Evolutionary conservation across 2,329 filamentous ascomycete genomes (phyloP), one percentile per base, ranked within the genome.

Genomic region (Hypoxylon sp.): DNA sequence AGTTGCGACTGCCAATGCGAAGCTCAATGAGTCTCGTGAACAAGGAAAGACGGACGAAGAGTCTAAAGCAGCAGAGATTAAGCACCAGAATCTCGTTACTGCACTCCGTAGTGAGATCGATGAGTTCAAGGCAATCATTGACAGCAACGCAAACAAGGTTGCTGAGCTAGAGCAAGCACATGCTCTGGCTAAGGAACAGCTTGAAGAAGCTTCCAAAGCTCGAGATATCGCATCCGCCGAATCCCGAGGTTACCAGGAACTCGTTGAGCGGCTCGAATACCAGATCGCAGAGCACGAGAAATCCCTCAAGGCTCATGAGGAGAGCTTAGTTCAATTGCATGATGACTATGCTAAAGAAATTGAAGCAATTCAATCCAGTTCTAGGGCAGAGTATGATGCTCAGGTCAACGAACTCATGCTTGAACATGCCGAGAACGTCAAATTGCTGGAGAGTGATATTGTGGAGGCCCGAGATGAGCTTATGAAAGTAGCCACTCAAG

Each of bases 51-150:
- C 79, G 13, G 81, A 80, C 6, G 80, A 82, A 1, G 79, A 87
- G 25, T 81, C 85, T 31, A 81, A 79, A 61, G 86, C 89, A 66
- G 82, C 79, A 2, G 81, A 86, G 37, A 79, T 80, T 44, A 85
- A 87, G 76, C 89, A 93, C 68, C 82, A 90, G 64, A 84, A 87
- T 37, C 81, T 90, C 53, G 82, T 92, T 35, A 82, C 84, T 37
- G 84, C 84, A 49, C 81, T 98, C 46, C 91, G 92, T 69, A 85
- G 82, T 66, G 91, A 97, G 77, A 91, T 98, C 59, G 90, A 95
- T 57, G 90, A 94, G 77, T 94, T 97, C 81, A 95, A 92, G 81
- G 82, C 86, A 2, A 88, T 92, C 40, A 91, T 97, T 74, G 86
- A 87, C 70, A 86, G 84, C 72, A 93, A 95, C 74, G 84, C 89